Evolutionary conservation across 768 basidiomycete genomes (phyloP).

Genomic region (Trametes villosa): DNA sequence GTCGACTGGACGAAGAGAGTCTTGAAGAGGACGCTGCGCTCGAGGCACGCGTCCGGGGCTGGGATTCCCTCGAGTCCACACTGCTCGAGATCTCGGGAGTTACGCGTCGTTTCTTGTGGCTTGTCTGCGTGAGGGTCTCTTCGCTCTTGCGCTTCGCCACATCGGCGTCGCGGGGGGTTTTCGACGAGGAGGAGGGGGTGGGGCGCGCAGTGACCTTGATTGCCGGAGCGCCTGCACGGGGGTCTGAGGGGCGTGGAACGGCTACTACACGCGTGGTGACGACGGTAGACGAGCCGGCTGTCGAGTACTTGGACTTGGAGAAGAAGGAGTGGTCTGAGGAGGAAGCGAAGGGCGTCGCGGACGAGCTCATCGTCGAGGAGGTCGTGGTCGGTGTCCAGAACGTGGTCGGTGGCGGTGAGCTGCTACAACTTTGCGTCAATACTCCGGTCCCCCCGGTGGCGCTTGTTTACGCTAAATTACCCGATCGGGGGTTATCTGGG

Average conservation of each 20-base stretch:
- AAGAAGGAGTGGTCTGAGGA: conserved; percentile 37
- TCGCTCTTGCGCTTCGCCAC: conserved; percentile 26
- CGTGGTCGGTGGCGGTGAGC: conserved; percentile 21
- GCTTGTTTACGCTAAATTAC: background rate
- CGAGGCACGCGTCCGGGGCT: conserved; percentile 25
- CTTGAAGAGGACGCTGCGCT: conserved; percentile 18
- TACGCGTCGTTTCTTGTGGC: conserved; percentile 33
- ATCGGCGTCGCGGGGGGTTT: conserved; percentile 21
- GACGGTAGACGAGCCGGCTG: conserved; percentile 25
- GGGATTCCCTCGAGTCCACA: background rate
- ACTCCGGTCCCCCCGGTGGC: background rate
- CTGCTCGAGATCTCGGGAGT: conserved; percentile 11
- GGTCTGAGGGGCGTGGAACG: conserved; percentile 17
- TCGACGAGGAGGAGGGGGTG: conserved; percentile 27
- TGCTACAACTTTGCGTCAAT: background rate
- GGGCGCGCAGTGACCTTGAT: conserved; percentile 28
- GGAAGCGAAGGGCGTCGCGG: conserved; percentile 21
- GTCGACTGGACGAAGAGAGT: conserved; percentile 13
- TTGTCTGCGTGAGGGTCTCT: background rate
- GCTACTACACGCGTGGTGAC: conserved; percentile 38
- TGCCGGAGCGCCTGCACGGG: conserved; percentile 23
- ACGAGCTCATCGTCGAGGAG: conserved; percentile 20
- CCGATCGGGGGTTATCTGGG: background rate
- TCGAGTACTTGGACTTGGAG: conserved; percentile 33
- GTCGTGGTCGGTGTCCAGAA: conserved; percentile 14